Conservation (phyloP, 2,329 filamentous ascomycete genomes). For the Thelonectria discophora region DNA sequence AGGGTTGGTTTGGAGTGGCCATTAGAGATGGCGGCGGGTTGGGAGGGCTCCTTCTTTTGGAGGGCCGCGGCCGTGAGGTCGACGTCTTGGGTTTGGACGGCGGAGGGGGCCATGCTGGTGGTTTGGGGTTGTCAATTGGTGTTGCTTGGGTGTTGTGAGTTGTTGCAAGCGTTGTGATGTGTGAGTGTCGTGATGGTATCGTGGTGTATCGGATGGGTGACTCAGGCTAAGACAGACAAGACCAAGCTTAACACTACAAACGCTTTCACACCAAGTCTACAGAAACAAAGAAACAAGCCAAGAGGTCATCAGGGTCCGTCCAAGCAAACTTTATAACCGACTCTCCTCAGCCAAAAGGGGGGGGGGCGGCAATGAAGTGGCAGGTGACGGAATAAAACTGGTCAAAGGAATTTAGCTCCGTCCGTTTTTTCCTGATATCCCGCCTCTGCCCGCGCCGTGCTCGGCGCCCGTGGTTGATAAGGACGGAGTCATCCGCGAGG, state of each 20-base stretch:
- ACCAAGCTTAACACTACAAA: background rate
- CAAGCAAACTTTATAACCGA: slow-evolving; percentile 25
- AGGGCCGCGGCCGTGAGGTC: slow-evolving; percentile 63
- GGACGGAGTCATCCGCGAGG: slow-evolving; percentile 26
- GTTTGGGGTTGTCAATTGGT: slow-evolving; percentile 9
- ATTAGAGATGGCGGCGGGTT: slow-evolving; percentile 44
- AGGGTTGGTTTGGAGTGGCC: slow-evolving; percentile 64
- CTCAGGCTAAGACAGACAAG: slow-evolving; percentile 8
- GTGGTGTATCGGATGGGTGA: slow-evolving; percentile 7
- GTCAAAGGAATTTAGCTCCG: slow-evolving; percentile 3
- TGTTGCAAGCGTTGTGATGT: too few relatives aligned
- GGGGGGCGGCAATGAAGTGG: background rate
- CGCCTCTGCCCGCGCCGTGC: slow-evolving; percentile 41
- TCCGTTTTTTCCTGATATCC: slow-evolving; percentile 26
- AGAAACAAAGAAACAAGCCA: slow-evolving; percentile 1
- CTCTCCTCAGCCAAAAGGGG: too few relatives aligned
- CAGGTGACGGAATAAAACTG: slow-evolving; percentile 27
- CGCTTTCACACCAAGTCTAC: slow-evolving; percentile 11
- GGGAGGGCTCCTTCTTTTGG: slow-evolving; percentile 58
- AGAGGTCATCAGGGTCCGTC: slow-evolving; percentile 3
- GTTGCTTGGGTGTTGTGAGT: background rate
- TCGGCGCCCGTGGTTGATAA: slow-evolving; percentile 37
- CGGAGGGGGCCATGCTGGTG: slow-evolving; percentile 59
- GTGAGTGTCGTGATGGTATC: too few relatives aligned
- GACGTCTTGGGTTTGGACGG: slow-evolving; percentile 56